Conservation (phyloP, 164 flowering plant species). For the Annona cherimola region DNA sequence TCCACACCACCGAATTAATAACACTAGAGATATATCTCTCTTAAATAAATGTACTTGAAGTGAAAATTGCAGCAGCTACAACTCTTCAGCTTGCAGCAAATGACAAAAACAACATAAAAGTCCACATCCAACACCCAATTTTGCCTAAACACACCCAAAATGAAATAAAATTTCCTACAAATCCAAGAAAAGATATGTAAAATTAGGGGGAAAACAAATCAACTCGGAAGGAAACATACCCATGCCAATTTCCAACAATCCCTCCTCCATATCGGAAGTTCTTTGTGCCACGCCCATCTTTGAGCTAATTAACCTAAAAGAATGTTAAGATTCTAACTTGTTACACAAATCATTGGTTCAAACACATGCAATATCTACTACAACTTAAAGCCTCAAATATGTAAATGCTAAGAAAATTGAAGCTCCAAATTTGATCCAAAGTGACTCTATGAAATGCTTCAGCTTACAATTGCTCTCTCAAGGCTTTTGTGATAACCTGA, state of each 20-base stretch:
- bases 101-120: background rate
- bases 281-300: slow-evolving; percentile 14
- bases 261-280: slow-evolving; percentile 50
- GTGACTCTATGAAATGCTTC: too few species aligned
- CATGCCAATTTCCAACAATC: slow-evolving; percentile 62
- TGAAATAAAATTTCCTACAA: background rate
- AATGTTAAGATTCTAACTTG: background rate
- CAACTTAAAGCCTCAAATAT: too few species aligned
- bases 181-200: background rate
- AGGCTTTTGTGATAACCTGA: too few species aligned
- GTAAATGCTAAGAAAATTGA: too few species aligned
- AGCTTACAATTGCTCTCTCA: too few species aligned
- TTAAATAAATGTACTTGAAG: background rate
- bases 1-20: too few species aligned
- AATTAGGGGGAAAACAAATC: background rate
- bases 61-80: background rate
- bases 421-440: too few species aligned
- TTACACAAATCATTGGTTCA: background rate
- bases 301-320: background rate
- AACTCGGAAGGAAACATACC: slow-evolving; percentile 30
- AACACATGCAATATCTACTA: too few species aligned
- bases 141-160: background rate
- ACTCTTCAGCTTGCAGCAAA: background rate
- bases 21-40: too few species aligned
- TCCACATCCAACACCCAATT: background rate